Base-by-base conservation (phyloP, 2,329 filamentous ascomycete genomes). In the Pezicula radicicola region DNA sequence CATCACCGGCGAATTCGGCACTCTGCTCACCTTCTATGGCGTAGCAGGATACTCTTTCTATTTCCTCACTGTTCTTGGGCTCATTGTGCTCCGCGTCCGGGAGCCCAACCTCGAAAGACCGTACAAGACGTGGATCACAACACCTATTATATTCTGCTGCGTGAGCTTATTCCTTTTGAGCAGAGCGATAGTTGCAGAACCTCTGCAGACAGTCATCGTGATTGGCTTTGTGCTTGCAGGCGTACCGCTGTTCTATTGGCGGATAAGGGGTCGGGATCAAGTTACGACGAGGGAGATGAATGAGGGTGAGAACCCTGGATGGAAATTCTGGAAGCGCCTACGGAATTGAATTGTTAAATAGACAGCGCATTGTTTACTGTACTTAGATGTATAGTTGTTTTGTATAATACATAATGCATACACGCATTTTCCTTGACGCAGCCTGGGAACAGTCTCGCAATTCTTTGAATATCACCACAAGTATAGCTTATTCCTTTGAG, bases 21-120 rank as follows among this genome's bases (percentile, higher is more conserved):
- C 93, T 0, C 81, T 99, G 2, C 80, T 97, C 52, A 97, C 94
- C 0, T 99, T 99, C 68, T 97, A 97, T 72, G 94, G 94, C 51
- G 94, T 99, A 12, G 94, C 94, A 0, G 92, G 92, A 13, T 99
- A 99, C 69, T 90, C 90, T 0, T 99, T 99, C 68, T 99, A 99
- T 74, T 99, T 99, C 70, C 75, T 96, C 51, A 95, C 93, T 0
- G 94, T 99, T 0, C 81, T 99, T 0, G 94, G 94, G 0, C 78
- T 99, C 46, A 97, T 99, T 56, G 82, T 99, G 48, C 77, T 99
- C 55, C 81, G 94, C 28, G 90, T 97, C 28, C 82, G 81, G 56
- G 94, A 99, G 69, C 94, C 94, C 4, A 78, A 86, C 56, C 79
- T 99, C 43, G 91, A 97, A 68, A 76, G 94, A 25, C 93, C 94